Base-by-base conservation (phyloP, 2,329 filamentous ascomycete species). In the Lecanosticta acicola region DNA sequence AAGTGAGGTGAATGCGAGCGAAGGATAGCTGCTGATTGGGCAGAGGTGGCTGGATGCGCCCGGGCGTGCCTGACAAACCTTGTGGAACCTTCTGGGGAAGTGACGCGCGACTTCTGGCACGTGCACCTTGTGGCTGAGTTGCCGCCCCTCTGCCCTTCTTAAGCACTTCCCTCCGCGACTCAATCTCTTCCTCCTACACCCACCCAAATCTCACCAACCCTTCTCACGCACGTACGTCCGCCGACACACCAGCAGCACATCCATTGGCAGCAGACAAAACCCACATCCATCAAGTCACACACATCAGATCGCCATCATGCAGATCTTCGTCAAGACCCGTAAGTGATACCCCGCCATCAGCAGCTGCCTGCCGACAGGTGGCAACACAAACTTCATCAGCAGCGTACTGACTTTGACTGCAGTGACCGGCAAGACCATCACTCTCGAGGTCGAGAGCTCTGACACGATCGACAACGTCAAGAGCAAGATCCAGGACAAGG, bases 261-360 rank as follows among this genome's bases (percentile, higher is more conserved):
- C 42, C 40, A n/a, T n/a, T 42, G 24, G 17, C 43, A 49, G 21
- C 46, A 50, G 21, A 34, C 39, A 34, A 16, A 36, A 46, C n/a
- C n/a, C n/a, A n/a, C 48, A 51, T 18, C 41, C 42, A 48, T 43
- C 48, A 43, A 38, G 38, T 51, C 45, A 39, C 20, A 35, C 42
- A 54, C 39, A 57, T 54, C 60, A 35, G 46, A 56, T 60, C 60
- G 50, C 60, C 65, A 67, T 57, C 71, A 82, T 95, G 90, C 90
- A 95, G 80, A 95, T 96, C 79, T 96, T 95, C 73, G 90, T 95
- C 65, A 95, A 95, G 84, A 95, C 89, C 61, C 80, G 84, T 88
- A 77, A 79, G 84, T 84, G 62, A 29, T 59, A 63, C 60, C 55
- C 58, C 57, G 58, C 60, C 51, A 55, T 54, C 45, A n/a, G n/a